Percentiles rank a stretch among this genome's conserved stretches.
phyloP scores from a whole-genome alignment of 805 yeast species.

The Ogataea trehalophila region DNA sequence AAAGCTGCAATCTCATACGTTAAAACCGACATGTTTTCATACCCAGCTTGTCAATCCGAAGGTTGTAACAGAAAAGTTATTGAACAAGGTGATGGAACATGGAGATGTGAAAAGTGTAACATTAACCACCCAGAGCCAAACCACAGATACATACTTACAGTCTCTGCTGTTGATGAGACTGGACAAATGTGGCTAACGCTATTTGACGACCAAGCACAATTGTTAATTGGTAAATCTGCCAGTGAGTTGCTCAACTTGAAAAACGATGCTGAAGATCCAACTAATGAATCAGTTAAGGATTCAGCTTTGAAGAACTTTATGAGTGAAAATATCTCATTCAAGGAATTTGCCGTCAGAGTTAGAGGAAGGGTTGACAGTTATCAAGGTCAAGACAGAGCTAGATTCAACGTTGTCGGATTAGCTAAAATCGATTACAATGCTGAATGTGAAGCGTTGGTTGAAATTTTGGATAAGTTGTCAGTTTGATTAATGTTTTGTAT shows the following conservation, averaged over 20 bases:
- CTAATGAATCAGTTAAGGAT: constrained; percentile 41
- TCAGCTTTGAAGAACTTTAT: constrained; percentile 28
- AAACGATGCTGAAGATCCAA: constrained; percentile 32
- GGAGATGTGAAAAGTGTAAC: constrained; percentile 95
- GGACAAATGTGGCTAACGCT: constrained; percentile 84
- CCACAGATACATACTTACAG: constrained; percentile 75
- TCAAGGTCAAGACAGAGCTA: constrained; percentile 69
- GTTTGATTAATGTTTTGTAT: neutral
- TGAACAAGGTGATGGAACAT: constrained; percentile 65
- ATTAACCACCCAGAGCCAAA: constrained; percentile 61
- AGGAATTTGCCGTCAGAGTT: constrained; percentile 69
- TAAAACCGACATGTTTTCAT: constrained; percentile 72
- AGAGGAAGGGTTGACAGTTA: constrained; percentile 82
- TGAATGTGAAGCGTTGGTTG: constrained; percentile 57
- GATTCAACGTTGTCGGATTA: constrained; percentile 62
- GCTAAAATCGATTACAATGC: constrained; percentile 48
- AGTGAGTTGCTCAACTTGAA: constrained; percentile 49
- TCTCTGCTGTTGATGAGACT: constrained; percentile 71
- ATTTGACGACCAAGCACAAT: constrained; percentile 79
- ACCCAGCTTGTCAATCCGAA: constrained; percentile 80
- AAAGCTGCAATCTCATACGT: constrained; percentile 72
- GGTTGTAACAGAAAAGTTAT: constrained; percentile 82
- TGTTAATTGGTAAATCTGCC: constrained; percentile 60
- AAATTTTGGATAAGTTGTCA: constrained; percentile 33
- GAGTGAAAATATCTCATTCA: constrained; percentile 43